phyloP scores from a whole-genome alignment of 2,329 filamentous ascomycete genomes.

The Neopestalotiopsis clavispora region DNA sequence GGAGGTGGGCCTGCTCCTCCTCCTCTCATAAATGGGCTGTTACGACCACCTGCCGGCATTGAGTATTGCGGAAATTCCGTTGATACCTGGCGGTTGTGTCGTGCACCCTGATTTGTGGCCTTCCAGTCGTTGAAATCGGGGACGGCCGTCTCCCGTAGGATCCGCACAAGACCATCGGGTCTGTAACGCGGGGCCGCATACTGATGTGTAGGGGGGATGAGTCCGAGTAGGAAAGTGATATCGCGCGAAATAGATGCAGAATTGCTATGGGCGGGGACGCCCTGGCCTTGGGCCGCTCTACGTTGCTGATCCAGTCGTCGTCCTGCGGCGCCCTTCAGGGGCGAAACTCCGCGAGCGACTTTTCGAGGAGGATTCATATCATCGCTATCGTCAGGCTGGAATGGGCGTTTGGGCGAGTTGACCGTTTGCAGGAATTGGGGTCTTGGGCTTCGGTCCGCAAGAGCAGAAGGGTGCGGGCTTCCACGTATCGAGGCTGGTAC shows the following conservation, averaged over 20 bases:
- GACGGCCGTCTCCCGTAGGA: conserved; percentile 72
- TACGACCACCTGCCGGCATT: conserved; percentile 41
- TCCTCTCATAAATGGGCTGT: conserved; percentile 52
- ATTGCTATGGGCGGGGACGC: conserved; percentile 36
- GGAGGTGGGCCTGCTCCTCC: conserved; percentile 16
- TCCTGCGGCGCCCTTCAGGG: conserved; percentile 87
- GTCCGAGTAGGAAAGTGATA: conserved; percentile 68
- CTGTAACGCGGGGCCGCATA: conserved; percentile 77
- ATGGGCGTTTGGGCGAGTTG: conserved; percentile 66
- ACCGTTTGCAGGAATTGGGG: conserved; percentile 52
- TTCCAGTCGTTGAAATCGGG: conserved; percentile 64
- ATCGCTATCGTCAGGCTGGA: conserved; percentile 73
- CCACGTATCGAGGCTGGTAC: conserved; percentile 45
- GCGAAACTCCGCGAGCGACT: conserved; percentile 85
- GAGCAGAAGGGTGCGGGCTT: conserved; percentile 45
- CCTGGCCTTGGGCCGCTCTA: conserved; percentile 57
- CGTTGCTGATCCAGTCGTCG: conserved; percentile 82
- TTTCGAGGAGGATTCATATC: conserved; percentile 80
- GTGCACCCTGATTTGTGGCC: conserved; percentile 31
- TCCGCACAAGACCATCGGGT: conserved; percentile 71
- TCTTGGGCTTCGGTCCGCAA: conserved; percentile 46
- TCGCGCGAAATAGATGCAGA: conserved; percentile 75
- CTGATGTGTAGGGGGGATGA: conserved; percentile 74
- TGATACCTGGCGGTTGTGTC: conserved; percentile 38
- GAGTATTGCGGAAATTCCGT: conserved; percentile 25